Base-by-base conservation (phyloP, 2,329 filamentous ascomycete genomes). In the Trichophyton verrucosum region DNA sequence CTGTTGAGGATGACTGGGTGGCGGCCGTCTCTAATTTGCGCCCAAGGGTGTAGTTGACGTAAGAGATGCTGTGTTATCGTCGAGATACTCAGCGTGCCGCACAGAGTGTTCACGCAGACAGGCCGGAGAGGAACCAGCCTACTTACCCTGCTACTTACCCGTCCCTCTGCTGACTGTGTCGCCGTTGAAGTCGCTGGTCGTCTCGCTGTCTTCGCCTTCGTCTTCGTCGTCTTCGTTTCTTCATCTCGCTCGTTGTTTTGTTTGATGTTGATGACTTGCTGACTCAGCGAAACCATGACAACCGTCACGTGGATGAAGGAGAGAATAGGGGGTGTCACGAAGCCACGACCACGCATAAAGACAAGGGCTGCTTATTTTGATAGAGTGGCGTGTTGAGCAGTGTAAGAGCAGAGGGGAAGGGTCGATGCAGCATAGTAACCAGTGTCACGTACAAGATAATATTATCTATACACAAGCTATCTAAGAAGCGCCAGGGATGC, bases 131-230 rank as follows among this genome's bases (percentile, higher is more conserved):
- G 51, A 55, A 36, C 51, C 51, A 33, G 51, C 30, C 51, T 55
- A 36, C 56, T 44, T 58, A 44, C 56, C 56, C 42, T 57, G 53
- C 15, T 58, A 58, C 56, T 24, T 58, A 58, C 56, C 56, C 17
- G 56, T 42, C 56, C 33, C 36, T 55, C 51, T 33, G 27, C 51
- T 36, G 24, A 36, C 51, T 27, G 33, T 36, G n/a, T 36, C 27
- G 51, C 51, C 27, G 51, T 55, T 27, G 15, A 17, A 27, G 27
- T 42, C 56, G n/a, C 15, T 40, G 56, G 53, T 57, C 36, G 53
- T 36, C 27, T 40, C 15, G 53, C 40, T n/a, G n/a, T 44, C 40
- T 5, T 57, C 53, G 22, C 20, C 46, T 13, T 22, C 46, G n/a
- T 11, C 46, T 27, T 33, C 27, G 47, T 55, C 51, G 27, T 22